phyloP scores from a whole-genome alignment of 2,329 filamentous ascomycete species.

The Botrytis galanthina region DNA sequence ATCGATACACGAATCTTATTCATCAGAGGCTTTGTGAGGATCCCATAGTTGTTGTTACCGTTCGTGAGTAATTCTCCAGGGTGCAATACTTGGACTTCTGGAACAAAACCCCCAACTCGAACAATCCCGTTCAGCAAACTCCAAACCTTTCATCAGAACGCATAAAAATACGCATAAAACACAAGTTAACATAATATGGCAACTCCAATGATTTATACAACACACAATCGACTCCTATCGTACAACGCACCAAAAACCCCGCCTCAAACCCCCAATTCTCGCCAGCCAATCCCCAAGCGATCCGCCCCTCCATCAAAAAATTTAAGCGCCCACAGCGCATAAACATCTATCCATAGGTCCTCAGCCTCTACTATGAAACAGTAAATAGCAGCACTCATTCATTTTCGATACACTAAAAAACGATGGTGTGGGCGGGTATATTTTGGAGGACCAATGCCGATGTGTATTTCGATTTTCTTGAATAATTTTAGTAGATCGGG shows the following conservation, averaged over 20 bases:
- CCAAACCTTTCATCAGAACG: not conserved
- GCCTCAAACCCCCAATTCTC: not conserved
- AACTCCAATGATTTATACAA: not conserved
- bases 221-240: not conserved
- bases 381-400: not conserved
- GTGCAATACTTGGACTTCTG: not conserved
- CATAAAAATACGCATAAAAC: not conserved
- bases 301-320: not conserved
- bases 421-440: conserved; percentile 2
- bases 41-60: not conserved
- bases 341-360: not conserved
- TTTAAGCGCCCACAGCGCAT: conserved; percentile 13
- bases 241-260: not conserved
- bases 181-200: not conserved
- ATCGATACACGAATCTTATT: not conserved
- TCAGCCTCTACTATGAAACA: not conserved
- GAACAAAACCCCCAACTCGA: not conserved
- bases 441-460: not conserved
- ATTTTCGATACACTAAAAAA: conserved; percentile 1
- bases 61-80: not conserved
- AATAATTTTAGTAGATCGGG: not conserved
- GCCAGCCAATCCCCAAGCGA: not conserved
- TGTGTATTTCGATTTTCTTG: not conserved
- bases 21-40: not conserved
- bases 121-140: not conserved